phyloP scores from a whole-genome alignment of 441 rosid genomes.

The Gossypium gossypioides region DNA sequence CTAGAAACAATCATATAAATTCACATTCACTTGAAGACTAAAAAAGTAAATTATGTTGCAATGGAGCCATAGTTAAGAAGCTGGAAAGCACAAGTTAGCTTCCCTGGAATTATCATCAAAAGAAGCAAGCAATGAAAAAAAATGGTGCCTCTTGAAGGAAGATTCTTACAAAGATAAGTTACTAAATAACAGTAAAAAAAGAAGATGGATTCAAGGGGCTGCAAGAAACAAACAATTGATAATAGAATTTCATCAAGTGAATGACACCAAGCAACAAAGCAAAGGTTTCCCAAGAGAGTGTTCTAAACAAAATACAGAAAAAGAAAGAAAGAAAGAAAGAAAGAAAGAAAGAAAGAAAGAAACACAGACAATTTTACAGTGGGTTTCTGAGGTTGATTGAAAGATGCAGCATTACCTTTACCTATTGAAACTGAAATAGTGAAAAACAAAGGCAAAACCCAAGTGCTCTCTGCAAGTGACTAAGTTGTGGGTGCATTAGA shows the following conservation, averaged over 20 bases:
- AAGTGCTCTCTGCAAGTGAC: not conserved
- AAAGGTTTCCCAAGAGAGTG: not conserved
- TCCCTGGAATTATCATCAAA: not conserved
- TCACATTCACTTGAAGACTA: not conserved
- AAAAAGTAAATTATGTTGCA: not conserved
- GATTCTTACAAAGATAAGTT: not conserved
- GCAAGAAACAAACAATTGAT: not conserved
- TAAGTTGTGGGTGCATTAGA: not conserved
- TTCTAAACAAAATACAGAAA: not conserved
- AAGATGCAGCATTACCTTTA: constrained; percentile 12
- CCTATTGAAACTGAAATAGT: constrained; percentile 5
- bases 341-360: not conserved
- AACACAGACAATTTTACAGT: not conserved
- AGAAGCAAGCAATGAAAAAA: not conserved
- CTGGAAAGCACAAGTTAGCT: not conserved
- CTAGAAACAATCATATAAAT: not conserved
- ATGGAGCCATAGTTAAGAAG: not conserved
- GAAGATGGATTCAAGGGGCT: not conserved
- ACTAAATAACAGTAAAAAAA: not conserved
- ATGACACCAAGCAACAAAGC: not conserved
- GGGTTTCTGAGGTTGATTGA: not conserved
- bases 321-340: not conserved
- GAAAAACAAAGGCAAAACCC: not conserved
- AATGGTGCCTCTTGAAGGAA: not conserved
- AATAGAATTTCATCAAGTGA: not conserved